phyloP scores from a whole-genome alignment of 208 protist species.

The Phytomonas sp. region DNA sequence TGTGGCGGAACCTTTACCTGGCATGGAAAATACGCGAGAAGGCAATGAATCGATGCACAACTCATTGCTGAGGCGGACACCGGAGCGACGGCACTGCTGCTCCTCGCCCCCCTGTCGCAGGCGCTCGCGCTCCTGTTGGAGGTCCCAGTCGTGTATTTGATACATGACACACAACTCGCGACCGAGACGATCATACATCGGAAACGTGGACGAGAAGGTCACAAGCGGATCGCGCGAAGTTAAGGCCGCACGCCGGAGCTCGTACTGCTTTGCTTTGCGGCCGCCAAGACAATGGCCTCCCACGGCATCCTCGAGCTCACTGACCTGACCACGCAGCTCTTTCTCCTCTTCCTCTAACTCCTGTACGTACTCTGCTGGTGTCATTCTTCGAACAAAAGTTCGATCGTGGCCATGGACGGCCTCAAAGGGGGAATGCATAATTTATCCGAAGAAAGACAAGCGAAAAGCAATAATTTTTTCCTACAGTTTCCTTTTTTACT shows the following conservation, averaged over 20 bases:
- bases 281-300: not conserved
- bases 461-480: not conserved
- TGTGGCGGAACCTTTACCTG: not conserved
- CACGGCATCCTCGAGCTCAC: not conserved
- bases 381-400: conserved; percentile 61
- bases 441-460: not conserved
- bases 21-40: not conserved
- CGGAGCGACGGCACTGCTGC: conserved; percentile 34
- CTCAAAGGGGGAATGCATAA: conserved; percentile 51
- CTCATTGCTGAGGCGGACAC: conserved; percentile 63
- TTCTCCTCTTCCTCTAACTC: conserved; percentile 44
- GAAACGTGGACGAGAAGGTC: conserved; percentile 64
- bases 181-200: conserved; percentile 59
- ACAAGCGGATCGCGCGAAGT: conserved; percentile 54
- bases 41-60: conserved; percentile 18
- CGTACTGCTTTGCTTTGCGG: conserved; percentile 6
- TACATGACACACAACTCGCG: conserved; percentile 71
- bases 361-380: conserved; percentile 44
- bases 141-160: conserved; percentile 69
- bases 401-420: conserved; percentile 66
- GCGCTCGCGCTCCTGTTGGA: conserved; percentile 52
- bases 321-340: not conserved
- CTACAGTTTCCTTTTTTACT: not conserved
- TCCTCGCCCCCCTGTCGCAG: conserved; percentile 16
- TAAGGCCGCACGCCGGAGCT: conserved; percentile 35